Evolutionary conservation across 257 asterid species (phyloP), one percentile per base, ranked within the genome.

Genomic region (Eustoma russellianum): DNA sequence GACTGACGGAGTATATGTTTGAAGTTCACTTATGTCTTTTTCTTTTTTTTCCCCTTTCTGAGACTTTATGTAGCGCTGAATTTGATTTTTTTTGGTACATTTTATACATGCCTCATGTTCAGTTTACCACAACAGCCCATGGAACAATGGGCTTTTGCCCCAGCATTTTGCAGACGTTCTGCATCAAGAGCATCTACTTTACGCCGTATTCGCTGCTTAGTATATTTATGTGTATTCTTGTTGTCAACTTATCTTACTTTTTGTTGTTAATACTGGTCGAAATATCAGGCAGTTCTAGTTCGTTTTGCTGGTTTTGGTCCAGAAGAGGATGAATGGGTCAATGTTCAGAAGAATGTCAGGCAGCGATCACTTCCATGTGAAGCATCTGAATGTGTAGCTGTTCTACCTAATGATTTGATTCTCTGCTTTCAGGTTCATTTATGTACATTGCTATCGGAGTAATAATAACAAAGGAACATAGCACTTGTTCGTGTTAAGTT

Each of bases 251-350:
- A 12, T 45, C 0, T 18, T 11, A 9, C 19, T 19, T 19, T 28
- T 41, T 41, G 9, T 17, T 61, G 34, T 8, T 52, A 46, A 40
- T 52, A 34, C 56, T 62, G 60, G 40, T 68, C 41, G 46, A 24
- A n/a, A 66, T 64, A 58, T 66, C 82, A 92, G 99, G 98, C 88
- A 83, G 99, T 80, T 54, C 71, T 88, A 62, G 95, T 92, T 64
- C 94, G 97, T 46, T 88, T 92, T 74, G 84, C 95, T 62, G 98
- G 98, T 64, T 92, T 88, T 65, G 97, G 95, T 51, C 77, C 77
- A 24, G 98, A 89, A 64, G 97, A 89, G 78, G 97, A 89, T 65
- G 97, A 89, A 70, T 89, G 97, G 97, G 93, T 89, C 65, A 85
- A 83, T 66, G 72, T 92, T 43, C 79, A 72, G 64, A 79, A 61